These are phyloP conservation scores for Heritiera littoralis DNA, from an alignment of 345 rosid genomes.

Conservation along the genomic window DNA sequence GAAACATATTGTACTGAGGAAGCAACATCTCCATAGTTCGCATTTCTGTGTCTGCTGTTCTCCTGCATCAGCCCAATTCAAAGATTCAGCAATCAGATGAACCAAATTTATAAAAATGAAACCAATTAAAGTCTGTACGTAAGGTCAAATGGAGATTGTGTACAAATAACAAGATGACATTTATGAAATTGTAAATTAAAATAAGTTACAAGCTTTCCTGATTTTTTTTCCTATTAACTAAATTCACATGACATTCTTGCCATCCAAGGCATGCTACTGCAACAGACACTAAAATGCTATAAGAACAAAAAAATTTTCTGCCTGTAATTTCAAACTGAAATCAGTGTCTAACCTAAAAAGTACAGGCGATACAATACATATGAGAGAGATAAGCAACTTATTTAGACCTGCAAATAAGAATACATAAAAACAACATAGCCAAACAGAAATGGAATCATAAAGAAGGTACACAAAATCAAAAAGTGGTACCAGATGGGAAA, in stretches of 20 bases:
- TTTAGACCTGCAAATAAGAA: not conserved
- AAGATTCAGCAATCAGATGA: conserved; percentile 11
- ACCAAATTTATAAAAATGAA: not conserved
- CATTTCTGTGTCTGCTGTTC: conserved; percentile 53
- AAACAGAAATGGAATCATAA: not conserved
- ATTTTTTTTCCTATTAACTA: not conserved
- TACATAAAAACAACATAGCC: not conserved
- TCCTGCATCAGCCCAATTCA: conserved; percentile 49
- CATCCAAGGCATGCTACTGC: not conserved
- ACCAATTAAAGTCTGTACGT: not conserved
- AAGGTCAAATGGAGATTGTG: not conserved
- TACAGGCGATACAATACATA: not conserved
- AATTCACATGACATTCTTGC: not conserved
- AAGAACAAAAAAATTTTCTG: not conserved
- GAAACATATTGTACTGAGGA: conserved; percentile 57
- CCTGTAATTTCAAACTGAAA: not conserved
- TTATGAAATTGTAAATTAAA: too few relatives aligned
- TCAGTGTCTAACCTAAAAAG: conserved; percentile 4
- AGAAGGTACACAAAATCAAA: not conserved
- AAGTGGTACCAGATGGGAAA: not conserved
- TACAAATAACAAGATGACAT: not conserved
- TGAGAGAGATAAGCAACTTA: not conserved
- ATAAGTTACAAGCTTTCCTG: not conserved
- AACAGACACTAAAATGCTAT: not conserved
- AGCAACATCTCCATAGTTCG: conserved; percentile 36